phyloP scores from a whole-genome alignment of 2,329 filamentous ascomycete genomes.

The Elsinoe australis region DNA sequence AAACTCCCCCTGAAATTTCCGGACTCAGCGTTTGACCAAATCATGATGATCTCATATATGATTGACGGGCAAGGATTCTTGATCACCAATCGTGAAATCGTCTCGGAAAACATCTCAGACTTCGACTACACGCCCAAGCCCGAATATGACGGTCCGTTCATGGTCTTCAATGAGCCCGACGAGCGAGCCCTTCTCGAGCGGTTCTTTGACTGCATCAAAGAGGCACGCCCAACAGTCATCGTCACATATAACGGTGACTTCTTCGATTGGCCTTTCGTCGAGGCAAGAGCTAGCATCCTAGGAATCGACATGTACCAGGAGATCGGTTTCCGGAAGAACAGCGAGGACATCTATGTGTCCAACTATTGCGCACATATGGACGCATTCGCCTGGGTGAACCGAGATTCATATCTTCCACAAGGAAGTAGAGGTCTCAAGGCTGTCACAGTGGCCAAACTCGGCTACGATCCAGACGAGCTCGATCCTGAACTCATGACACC shows the following conservation, averaged over 20 bases:
- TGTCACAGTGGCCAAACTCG: constrained; percentile 93
- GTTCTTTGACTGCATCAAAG: constrained; percentile 93
- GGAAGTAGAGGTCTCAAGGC: constrained; percentile 95
- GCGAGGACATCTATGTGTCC: constrained; percentile 92
- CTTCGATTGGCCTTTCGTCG: constrained; percentile 99
- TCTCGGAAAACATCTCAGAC: constrained; percentile 93
- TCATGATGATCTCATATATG: constrained; percentile 99
- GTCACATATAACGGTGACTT: constrained; percentile 99
- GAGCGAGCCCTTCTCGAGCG: constrained; percentile 81
- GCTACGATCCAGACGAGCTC: constrained; percentile 95
- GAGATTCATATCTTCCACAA: constrained; percentile 95
- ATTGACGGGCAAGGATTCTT: constrained; percentile 97
- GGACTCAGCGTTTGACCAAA: constrained; percentile 85
- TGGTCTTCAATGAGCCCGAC: constrained; percentile 96
- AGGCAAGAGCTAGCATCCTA: constrained; percentile 82
- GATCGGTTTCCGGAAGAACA: constrained; percentile 93
- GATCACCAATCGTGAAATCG: constrained; percentile 95
- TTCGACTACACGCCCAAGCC: constrained; percentile 98
- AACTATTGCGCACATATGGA: constrained; percentile 98
- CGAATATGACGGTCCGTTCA: constrained; percentile 89
- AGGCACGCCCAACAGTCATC: constrained; percentile 89
- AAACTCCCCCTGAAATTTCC: constrained; percentile 96
- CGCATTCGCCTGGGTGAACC: constrained; percentile 97
- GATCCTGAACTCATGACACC: constrained; percentile 97
- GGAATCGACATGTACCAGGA: constrained; percentile 99